Base-by-base conservation (phyloP, 1,284 basidiomycete species). In the Leccinum cinnamomeum region DNA sequence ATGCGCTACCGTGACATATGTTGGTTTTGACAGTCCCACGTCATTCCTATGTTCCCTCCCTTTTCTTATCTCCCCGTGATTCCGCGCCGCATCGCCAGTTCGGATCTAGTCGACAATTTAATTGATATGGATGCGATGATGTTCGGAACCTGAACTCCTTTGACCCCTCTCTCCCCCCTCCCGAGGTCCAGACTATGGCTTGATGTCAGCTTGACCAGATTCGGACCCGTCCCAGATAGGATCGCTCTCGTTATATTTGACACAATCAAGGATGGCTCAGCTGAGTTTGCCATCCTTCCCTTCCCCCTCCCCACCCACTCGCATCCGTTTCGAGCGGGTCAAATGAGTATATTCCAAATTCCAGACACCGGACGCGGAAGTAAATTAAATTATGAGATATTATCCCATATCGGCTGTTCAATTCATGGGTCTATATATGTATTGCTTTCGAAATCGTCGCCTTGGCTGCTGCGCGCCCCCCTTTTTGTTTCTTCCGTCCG, bases 241-340 rank as follows among this genome's bases (percentile, higher is more conserved):
- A 64, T 59, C 25, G 4, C 51, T 61, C 57, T 53, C 58, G 59
- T 66, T 44, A 65, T 60, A 53, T 59, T 44, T 65, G 44, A 66
- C 56, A 58, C 51, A n/a, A 55, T 57, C 54, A 65, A 57, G 50
- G 46, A 30, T 62, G 35, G 57, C 59, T 54, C 63, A 62, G 57
- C 57, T 54, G 55, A 60, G 66, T 51, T 23, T 7, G 16, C 51
- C 41, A 41, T 60, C 57, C 53, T 57, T 57, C 65, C 56, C 53
- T 56, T 46, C 59, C 20, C 46, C 46, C 46, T 48, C 46, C 18
- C 46, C 46, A 48, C 46, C 20, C 46, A 48, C 46, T 48, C 46
- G 18, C 46, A 39, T 62, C 69, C 69, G 70, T 51, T 61, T 58
- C 1, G 57, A 62, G 70, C 69, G 69, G 71, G 66, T 30, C 56